Evolutionary conservation across 176 grass and related monocot genomes (phyloP), one percentile per base, ranked within the genome.

Genomic region (Lolium rigidum): DNA sequence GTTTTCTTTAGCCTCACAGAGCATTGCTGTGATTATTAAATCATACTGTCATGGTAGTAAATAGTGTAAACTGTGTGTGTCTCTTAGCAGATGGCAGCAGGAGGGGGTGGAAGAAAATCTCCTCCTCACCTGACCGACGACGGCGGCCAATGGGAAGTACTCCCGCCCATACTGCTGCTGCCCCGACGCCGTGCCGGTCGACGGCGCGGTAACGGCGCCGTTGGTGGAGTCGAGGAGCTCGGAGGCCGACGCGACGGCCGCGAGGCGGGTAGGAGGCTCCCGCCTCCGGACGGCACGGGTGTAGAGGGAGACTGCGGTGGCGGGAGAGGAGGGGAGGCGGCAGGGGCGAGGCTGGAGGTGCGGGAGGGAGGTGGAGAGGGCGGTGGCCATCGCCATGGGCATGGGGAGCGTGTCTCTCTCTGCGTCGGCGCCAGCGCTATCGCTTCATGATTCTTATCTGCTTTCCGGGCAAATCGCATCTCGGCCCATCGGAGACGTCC

Each of bases 141-240:
- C 93, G 18, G 92, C 96, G 37, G 93, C 96, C 83, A 98, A 62
- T 14, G 96, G 96, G 79, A 98, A 98, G 76, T 92, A 95, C 84
- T 98, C 86, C 90, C 96, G 80, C 26, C 93, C 96, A 25, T 95
- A 98, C 50, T 86, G 86, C 6, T 75, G 72, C 3, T 79, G 77
- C 6, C 22, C 4, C 7, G 59, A 77, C 3, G 22, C 0, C 5
- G 59, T 63, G 39, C 65, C 58, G 10, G 75, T 87, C 78, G 48
- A 26, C 9, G 39, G 74, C 57, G 68, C 38, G 84, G 91, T 49
- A 37, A 86, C 72, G 48, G 90, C 88, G 48, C 96, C 96, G 50
- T 98, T 98, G 56, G 77, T 82, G 83, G 92, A 91, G 60, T 95
- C 90, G 71, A 92, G 78, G 56, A 91, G 80, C 79, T 90, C 84